Evolutionary conservation across 2,329 filamentous ascomycete species (phyloP).

Genomic region (Trichoderma koningiopsis): DNA sequence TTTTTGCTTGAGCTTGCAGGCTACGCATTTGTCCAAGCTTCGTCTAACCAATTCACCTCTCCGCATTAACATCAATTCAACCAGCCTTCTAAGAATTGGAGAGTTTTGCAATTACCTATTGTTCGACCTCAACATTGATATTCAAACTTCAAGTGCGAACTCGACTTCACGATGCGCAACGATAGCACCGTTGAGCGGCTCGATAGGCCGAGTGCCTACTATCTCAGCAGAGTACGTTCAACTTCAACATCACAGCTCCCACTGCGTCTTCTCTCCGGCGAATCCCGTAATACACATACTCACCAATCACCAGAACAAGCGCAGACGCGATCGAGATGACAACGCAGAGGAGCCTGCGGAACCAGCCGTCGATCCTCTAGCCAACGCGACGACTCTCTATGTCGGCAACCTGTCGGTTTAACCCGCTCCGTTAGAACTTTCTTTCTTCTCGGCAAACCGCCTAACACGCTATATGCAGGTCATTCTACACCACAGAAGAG

Average conservation of each 20-base stretch:
- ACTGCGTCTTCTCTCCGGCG: not conserved
- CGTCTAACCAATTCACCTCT: not conserved
- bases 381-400: constrained; percentile 90
- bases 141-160: not conserved
- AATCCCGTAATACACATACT: not conserved
- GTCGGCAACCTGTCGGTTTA: constrained; percentile 81
- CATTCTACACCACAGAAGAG: constrained; percentile 98
- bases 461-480: constrained; percentile 51
- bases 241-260: not conserved
- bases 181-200: constrained; percentile 83
- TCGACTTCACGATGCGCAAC: constrained; percentile 46
- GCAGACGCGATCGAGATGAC: constrained; percentile 64
- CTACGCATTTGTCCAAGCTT: not conserved
- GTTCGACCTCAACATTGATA: too few species aligned
- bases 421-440: not conserved
- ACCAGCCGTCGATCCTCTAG: constrained; percentile 66
- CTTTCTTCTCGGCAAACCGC: not conserved
- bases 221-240: constrained; percentile 70
- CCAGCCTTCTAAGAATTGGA: not conserved
- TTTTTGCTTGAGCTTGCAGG: constrained; percentile 1
- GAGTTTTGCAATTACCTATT: too few species aligned
- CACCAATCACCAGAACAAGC: constrained; percentile 65
- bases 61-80: not conserved
- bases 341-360: constrained; percentile 55
- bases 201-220: constrained; percentile 94